These are phyloP conservation scores for Hygrophorus pudorinus DNA, from an alignment of 768 basidiomycete species.

Conservation along the genomic window DNA sequence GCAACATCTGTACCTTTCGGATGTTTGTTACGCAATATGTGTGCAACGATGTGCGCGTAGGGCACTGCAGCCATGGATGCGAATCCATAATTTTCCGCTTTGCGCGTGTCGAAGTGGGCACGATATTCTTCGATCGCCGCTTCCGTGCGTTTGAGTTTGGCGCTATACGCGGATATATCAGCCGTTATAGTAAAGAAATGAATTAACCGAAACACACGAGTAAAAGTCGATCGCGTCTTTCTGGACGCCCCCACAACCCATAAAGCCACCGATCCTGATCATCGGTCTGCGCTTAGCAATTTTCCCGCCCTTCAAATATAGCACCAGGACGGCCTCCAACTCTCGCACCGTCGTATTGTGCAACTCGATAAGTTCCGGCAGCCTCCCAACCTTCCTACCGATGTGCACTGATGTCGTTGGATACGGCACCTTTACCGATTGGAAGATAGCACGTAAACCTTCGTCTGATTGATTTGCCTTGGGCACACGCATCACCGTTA, in stretches of 20 bases:
- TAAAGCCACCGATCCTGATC: slow-evolving; percentile 65
- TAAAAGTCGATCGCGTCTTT: slow-evolving; percentile 93
- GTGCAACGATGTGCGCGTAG: slow-evolving; percentile 81
- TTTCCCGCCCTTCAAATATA: slow-evolving; percentile 77
- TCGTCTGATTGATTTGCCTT: slow-evolving; percentile 79
- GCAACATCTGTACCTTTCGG: slow-evolving; percentile 63
- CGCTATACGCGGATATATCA: slow-evolving; percentile 20
- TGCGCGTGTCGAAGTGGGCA: slow-evolving; percentile 57
- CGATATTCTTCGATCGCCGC: slow-evolving; percentile 66
- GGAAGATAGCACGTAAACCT: slow-evolving; percentile 71
- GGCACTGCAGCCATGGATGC: slow-evolving; percentile 85
- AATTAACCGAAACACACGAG: slow-evolving; percentile 43
- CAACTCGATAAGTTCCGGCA: slow-evolving; percentile 85
- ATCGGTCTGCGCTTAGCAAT: slow-evolving; percentile 76
- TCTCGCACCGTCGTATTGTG: slow-evolving; percentile 93
- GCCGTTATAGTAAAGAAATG: neutral
- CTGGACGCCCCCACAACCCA: slow-evolving; percentile 77
- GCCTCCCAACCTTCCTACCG: slow-evolving; percentile 75
- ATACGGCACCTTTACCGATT: slow-evolving; percentile 69
- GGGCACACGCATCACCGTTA: slow-evolving; percentile 72
- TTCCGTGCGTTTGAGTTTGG: slow-evolving; percentile 58
- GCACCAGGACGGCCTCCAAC: slow-evolving; percentile 81
- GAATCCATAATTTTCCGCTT: slow-evolving; percentile 86
- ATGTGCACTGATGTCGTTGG: slow-evolving; percentile 89
- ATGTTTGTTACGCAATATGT: slow-evolving; percentile 54